Conservation (phyloP, 805 yeast genomes). For the Starmera dryadoides region DNA sequence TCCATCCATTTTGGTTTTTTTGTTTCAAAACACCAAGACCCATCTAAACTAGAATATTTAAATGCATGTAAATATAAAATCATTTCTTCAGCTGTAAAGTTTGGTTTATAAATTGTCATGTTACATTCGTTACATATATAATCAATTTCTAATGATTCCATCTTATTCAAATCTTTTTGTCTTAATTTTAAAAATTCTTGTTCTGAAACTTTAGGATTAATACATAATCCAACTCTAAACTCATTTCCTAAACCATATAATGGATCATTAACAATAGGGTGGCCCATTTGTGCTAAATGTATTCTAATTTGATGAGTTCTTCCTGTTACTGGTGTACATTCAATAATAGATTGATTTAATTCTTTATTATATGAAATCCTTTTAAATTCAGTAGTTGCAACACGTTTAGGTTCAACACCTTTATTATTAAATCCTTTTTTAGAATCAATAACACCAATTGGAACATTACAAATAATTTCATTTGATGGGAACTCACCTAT, state of each 20-base stretch:
- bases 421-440: conserved; percentile 56
- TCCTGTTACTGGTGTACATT: conserved; percentile 85
- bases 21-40: conserved; percentile 32
- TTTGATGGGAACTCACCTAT: conserved; percentile 74
- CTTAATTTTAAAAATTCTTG: conserved; percentile 20
- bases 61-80: conserved; percentile 26
- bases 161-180: conserved; percentile 25
- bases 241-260: conserved; percentile 41
- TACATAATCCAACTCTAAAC: not conserved
- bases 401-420: conserved; percentile 38
- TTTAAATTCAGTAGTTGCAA: conserved; percentile 65
- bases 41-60: conserved; percentile 25
- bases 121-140: conserved; percentile 21
- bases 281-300: conserved; percentile 83
- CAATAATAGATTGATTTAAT: conserved; percentile 55
- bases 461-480: conserved; percentile 33
- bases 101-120: not conserved
- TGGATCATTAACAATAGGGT: conserved; percentile 91
- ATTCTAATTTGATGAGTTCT: conserved; percentile 94
- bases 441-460: conserved; percentile 67
- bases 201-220: conserved; percentile 28
- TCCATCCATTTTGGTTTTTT: conserved; percentile 40
- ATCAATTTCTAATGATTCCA: conserved; percentile 19
- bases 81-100: conserved; percentile 20
- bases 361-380: conserved; percentile 61